Evolutionary conservation across 352 stramenopile species (phyloP).

Genomic region (Blastocystis sp.): DNA sequence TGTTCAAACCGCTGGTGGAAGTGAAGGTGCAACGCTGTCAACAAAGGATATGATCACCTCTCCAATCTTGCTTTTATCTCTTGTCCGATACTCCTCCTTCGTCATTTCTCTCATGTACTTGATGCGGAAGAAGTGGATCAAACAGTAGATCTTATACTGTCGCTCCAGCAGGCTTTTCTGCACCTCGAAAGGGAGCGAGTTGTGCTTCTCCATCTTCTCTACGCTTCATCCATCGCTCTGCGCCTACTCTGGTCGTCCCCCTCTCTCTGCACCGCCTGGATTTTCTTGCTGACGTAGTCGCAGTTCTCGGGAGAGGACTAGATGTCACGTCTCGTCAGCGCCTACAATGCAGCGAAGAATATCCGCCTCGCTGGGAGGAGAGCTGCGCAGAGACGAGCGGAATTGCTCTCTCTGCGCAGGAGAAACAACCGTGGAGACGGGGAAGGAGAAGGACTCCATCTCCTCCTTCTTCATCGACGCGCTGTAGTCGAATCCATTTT

Average conservation of each 20-base stretch:
- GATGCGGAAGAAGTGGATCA: conserved; percentile 11
- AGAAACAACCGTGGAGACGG: neutral
- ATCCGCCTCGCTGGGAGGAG: neutral
- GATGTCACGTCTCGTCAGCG: neutral
- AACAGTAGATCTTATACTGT: conserved; percentile 25
- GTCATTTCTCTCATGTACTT: neutral
- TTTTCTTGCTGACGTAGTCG: conserved; percentile 39
- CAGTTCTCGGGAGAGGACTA: conserved; percentile 6
- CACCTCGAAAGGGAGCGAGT: conserved; percentile 5
- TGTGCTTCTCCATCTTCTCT: conserved; percentile 18
- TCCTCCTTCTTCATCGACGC: neutral
- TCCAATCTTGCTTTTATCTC: neutral
- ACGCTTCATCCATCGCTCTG: neutral
- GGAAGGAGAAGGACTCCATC: neutral
- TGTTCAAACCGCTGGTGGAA: neutral
- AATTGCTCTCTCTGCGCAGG: neutral
- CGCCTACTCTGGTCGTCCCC: neutral
- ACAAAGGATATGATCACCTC: conserved; percentile 27
- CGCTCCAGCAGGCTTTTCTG: neutral
- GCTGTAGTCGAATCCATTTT: neutral
- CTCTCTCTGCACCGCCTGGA: neutral
- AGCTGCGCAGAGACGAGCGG: neutral
- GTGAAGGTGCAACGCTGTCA: neutral
- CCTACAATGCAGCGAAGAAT: neutral
- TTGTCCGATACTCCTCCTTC: neutral